These are phyloP conservation scores for Talinum fruticosum DNA, from an alignment of 148 eudicot species.

Conservation along the genomic window DNA sequence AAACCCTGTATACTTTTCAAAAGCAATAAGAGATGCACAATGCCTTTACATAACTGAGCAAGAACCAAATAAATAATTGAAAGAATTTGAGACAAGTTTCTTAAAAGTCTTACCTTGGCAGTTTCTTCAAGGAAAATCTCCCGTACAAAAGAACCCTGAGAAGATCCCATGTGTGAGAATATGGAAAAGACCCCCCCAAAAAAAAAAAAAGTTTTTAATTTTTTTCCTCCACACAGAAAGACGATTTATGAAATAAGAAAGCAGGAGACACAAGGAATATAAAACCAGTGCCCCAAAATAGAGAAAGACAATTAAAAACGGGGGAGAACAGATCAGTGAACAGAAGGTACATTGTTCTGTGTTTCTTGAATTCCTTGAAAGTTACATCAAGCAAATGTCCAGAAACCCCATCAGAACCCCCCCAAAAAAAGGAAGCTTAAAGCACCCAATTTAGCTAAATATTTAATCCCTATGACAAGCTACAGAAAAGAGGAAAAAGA, in stretches of 20 bases:
- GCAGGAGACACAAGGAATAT: background rate
- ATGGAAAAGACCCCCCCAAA: too few species aligned
- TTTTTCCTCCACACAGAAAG: background rate
- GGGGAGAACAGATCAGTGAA: conserved; percentile 7
- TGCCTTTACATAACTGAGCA: background rate
- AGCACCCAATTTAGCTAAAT: background rate
- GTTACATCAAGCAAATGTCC: conserved; percentile 2
- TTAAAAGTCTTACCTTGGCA: conserved; percentile 56
- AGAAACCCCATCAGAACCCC: too few species aligned
- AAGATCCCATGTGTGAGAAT: conserved; percentile 7
- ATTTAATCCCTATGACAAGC: too few species aligned
- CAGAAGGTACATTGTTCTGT: background rate
- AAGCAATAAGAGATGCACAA: conserved; percentile 18
- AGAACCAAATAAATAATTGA: background rate
- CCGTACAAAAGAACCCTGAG: conserved; percentile 80
- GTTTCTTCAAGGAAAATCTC: conserved; percentile 83
- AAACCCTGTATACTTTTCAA: conserved; percentile 54
- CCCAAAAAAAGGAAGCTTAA: background rate
- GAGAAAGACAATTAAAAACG: background rate
- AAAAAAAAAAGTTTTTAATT: too few species aligned
- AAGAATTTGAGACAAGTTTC: background rate
- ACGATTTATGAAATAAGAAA: background rate
- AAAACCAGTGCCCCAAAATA: background rate
- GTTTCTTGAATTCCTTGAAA: background rate
- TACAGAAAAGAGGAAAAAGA: too few species aligned